Evolutionary conservation across 2,329 filamentous ascomycete genomes (phyloP), one percentile per base, ranked within the genome.

Genomic region (Beauveria pseudobassiana): DNA sequence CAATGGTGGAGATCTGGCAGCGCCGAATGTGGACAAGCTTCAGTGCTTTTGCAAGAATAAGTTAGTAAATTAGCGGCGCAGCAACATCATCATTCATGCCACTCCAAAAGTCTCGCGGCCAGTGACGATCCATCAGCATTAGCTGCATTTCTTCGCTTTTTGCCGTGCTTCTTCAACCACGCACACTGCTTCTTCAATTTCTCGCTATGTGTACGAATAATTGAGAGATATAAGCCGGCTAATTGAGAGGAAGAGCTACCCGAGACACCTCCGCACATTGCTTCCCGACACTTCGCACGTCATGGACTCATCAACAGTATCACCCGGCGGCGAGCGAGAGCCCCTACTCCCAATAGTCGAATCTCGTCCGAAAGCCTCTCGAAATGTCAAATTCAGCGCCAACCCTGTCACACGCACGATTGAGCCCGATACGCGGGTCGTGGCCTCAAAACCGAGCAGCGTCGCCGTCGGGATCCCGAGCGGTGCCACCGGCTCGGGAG

Each of bases 321-420:
- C 61, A 59, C 54, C 55, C 14, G n/a, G 30, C 38, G 46, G 63
- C 67, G 75, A 77, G 67, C 69, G 69, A 58, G 73, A 74, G 52
- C 75, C 75, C 58, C 67, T 77, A 8, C 69, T 77, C 7, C 66
- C 67, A 34, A 69, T 69, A n/a, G 62, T 70, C 48, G 69, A 73
- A 43, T 59, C 64, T 46, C 78, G 78, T 20, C 73, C 77, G 12
- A 80, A 77, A 64, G 77, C 80, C 18, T 69, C 78, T 56, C 84
- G 89, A 66, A 89, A 80, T 67, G 90, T 93, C 69, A 92, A 89
- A 16, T 93, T 93, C 78, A 90, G 90, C 70, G 82, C 88, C 5
- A 86, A 87, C 65, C 84, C 85, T 43, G 81, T 86, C 51, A 80
- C 82, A n/a, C 80, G 81, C 64, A 86, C 84, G 20, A 82, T 87